Percentiles rank a stretch among this genome's conserved stretches.
phyloP scores from a whole-genome alignment of 345 rosid genomes.

The Euphorbia tirucalli region DNA sequence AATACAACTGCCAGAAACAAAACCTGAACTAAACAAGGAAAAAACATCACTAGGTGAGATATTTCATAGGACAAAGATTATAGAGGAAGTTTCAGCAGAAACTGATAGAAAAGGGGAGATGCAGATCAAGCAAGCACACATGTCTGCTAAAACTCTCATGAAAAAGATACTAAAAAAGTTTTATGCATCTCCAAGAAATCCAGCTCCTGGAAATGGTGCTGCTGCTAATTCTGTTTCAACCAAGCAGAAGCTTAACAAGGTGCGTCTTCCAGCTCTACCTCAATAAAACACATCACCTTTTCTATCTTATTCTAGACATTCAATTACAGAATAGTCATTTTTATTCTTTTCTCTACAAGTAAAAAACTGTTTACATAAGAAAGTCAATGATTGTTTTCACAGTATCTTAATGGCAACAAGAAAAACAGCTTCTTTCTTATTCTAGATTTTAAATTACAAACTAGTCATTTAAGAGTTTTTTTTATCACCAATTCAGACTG shows the following conservation, averaged over 20 bases:
- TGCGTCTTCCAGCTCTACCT: slow-evolving; percentile 29
- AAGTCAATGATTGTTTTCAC: background rate
- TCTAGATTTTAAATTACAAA: slow-evolving; percentile 8
- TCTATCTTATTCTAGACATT: no score
- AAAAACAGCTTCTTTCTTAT: no score
- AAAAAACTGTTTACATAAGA: background rate
- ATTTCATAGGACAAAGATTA: slow-evolving; percentile 51
- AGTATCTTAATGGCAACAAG: no score
- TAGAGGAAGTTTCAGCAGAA: slow-evolving; percentile 38
- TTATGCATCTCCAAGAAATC: slow-evolving; percentile 38
- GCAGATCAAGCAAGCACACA: slow-evolving; percentile 45
- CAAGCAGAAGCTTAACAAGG: slow-evolving; percentile 69
- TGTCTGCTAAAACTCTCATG: slow-evolving; percentile 53
- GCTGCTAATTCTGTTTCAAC: slow-evolving; percentile 37
- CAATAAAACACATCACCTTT: background rate
- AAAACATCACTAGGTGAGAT: slow-evolving; percentile 70
- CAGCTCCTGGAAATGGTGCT: slow-evolving; percentile 25
- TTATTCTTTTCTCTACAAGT: background rate
- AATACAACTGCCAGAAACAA: slow-evolving; percentile 53
- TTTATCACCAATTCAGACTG: background rate
- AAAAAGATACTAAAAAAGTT: slow-evolving; percentile 66
- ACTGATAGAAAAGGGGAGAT: slow-evolving; percentile 38
- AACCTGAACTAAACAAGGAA: slow-evolving; percentile 48
- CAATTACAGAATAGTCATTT: no score
- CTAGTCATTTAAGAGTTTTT: background rate